Evolutionary conservation across 441 rosid genomes (phyloP).

Genomic region (Cnidoscolus chayamansa): DNA sequence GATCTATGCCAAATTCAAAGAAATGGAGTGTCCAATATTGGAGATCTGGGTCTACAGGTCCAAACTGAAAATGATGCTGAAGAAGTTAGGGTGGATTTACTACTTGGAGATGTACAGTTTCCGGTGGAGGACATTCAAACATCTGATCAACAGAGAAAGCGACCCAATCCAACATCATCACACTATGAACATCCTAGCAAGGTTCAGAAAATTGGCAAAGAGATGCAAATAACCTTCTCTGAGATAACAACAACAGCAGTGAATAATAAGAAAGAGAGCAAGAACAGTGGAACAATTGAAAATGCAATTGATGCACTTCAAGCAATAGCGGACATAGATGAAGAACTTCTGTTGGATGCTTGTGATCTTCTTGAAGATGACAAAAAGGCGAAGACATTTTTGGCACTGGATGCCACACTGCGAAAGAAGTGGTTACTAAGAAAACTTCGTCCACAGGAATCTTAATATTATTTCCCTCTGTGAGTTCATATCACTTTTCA

Average conservation of each 20-base stretch:
- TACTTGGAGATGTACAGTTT: constrained; percentile 24
- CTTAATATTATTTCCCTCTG: not conserved
- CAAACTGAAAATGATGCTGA: constrained; percentile 31
- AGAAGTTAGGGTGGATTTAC: constrained; percentile 34
- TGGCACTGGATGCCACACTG: constrained; percentile 59
- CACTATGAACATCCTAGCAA: constrained; percentile 33
- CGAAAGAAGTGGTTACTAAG: constrained; percentile 76
- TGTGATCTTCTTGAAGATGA: constrained; percentile 87
- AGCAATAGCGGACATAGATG: constrained; percentile 68
- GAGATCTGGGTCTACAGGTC: constrained; percentile 26
- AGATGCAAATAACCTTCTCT: constrained; percentile 32
- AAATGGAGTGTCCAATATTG: constrained; percentile 31
- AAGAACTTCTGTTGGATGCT: constrained; percentile 74
- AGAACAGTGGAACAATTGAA: constrained; percentile 35
- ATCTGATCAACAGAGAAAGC: constrained; percentile 45
- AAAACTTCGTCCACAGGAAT: constrained; percentile 53
- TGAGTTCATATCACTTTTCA: not conserved
- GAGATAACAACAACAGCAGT: constrained; percentile 22
- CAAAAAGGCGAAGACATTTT: constrained; percentile 70
- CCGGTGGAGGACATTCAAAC: constrained; percentile 23
- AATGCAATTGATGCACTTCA: constrained; percentile 59
- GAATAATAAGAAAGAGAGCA: constrained; percentile 29
- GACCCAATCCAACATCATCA: constrained; percentile 21
- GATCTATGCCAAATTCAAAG: constrained; percentile 53
- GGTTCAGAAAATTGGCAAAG: constrained; percentile 40